Base-by-base conservation (phyloP, 1,284 basidiomycete genomes). In the Dichomitus squalens region DNA sequence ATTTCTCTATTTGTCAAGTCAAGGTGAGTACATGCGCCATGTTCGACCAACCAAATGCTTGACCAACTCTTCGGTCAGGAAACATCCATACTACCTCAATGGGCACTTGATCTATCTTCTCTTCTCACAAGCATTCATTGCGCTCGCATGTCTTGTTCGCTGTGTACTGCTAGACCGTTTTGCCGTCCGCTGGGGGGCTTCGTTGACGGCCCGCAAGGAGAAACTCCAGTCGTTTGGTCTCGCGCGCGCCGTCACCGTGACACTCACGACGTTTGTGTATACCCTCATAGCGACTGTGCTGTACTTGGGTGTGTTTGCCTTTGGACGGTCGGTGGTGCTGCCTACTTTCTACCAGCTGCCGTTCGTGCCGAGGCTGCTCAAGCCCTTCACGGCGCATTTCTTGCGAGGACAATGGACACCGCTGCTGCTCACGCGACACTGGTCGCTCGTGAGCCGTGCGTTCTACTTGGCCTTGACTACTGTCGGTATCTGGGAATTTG, bases 41-140 rank as follows among this genome's bases (percentile, higher is more conserved):
- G n/a, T n/a, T n/a, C n/a, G n/a, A n/a, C n/a, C n/a, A n/a, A n/a
- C n/a, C n/a, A n/a, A n/a, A n/a, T n/a, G n/a, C n/a, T n/a, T n/a
- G n/a, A n/a, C n/a, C n/a, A n/a, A n/a, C n/a, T n/a, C n/a, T n/a
- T n/a, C n/a, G n/a, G n/a, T n/a, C n/a, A 90, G 88, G 66, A 88
- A 86, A 68, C 85, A 90, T 61, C 86, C 87, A 1, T 81, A 83
- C 64, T 86, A 88, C 67, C 74, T 90, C 39, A 88, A 88, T 55
- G 86, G 86, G 0, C 80, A 82, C 18, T 72, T 87, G 4, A 59
- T 89, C 16, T 88, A 86, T 66, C 66, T 89, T 3, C 47, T 84
- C 18, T 63, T 81, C 34, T 77, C 83, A 0, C 87, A 90, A 64
- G 12, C 79, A 1, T 72, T 72, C 39, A 64, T 79, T 2, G 80